Base-by-base conservation (phyloP, 805 yeast genomes). In the Wickerhamiella kazuoi region DNA sequence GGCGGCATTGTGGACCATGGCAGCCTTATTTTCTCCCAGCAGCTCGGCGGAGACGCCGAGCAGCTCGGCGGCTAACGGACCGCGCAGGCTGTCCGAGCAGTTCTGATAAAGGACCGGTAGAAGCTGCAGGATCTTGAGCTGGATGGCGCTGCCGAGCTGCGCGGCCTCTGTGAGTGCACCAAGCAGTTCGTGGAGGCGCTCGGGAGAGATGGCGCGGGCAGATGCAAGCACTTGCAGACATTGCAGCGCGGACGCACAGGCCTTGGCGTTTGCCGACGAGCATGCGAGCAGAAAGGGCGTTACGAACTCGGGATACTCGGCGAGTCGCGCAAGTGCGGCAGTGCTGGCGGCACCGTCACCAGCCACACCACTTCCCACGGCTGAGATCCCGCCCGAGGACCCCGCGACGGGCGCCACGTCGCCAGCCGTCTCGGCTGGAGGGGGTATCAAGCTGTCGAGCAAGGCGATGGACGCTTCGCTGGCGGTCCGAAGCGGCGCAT, bases 1-100 rank as follows among this genome's bases (percentile, higher is more conserved):
- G 0, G 97, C 95, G 0, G 97, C 81, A 50, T 84, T 86, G 13
- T 73, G 67, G 4, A 90, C 94, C 48, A 81, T 80, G 0, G 79
- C 72, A 4, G 76, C 69, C 48, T 79, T 78, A 44, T 73, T 78
- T 13, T 74, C 67, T 13, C 72, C 61, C 41, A 81, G 84, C 37
- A 90, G 64, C 26, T 73, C 68, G 0, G 90, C 69, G 52, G 94
- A 81, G 2, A 87, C 72, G 18, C 64, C 61, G 17, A 87, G 59
- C 11, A 82, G 56, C 44, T 71, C 71, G 6, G 75, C 62, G 28
- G 84, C 62, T 14, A 70, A 54, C 0, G 61, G 66, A 15, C 74
- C 86, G 17, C 62, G 61, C 30, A 86, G 65, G 35, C 63, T 62
- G 3, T 57, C 52, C 1, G 73, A 64, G 53, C 83, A 83, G 17